These are phyloP conservation scores for Pythium myriotylum DNA, from an alignment of 352 stramenopile genomes.

Conservation along the genomic window DNA sequence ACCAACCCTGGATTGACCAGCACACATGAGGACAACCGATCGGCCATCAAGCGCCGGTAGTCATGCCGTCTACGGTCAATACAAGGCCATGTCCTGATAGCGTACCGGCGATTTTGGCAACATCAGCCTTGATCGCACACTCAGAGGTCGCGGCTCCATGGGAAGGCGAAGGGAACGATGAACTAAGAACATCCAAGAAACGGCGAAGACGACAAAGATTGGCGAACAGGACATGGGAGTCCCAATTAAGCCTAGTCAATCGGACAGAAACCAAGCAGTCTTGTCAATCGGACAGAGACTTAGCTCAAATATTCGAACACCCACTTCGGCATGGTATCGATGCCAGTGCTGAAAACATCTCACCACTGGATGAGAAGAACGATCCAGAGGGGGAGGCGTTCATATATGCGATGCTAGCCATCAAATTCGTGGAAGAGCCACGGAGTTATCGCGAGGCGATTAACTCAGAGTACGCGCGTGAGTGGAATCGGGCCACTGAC, in stretches of 20 bases:
- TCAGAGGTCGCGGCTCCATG: conserved; percentile 14
- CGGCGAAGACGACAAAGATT: background rate
- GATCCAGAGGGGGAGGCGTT: conserved; percentile 11
- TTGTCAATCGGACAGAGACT: conserved; percentile 11
- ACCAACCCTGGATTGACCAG: conserved; percentile 9
- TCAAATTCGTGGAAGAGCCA: conserved; percentile 19
- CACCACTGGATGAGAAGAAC: conserved; percentile 6
- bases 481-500: conserved; percentile 15
- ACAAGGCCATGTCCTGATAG: no score
- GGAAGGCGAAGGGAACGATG: conserved; percentile 1
- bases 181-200: conserved; percentile 7
- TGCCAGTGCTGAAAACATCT: background rate
- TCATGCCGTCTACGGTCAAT: no score
- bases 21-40: conserved; percentile 18
- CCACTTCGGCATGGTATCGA: conserved; percentile 8
- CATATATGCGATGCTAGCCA: conserved; percentile 11
- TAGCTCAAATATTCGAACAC: conserved; percentile 8
- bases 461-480: conserved; percentile 6
- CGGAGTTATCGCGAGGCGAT: conserved; percentile 16
- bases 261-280: conserved; percentile 6
- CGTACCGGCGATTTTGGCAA: conserved; percentile 9
- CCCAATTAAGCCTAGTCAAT: conserved; percentile 2
- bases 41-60: no score
- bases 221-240: background rate
- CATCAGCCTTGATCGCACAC: conserved; percentile 20